These are phyloP conservation scores for Malus hybrid DNA, from an alignment of 331 rosid species.

Conservation along the genomic window DNA sequence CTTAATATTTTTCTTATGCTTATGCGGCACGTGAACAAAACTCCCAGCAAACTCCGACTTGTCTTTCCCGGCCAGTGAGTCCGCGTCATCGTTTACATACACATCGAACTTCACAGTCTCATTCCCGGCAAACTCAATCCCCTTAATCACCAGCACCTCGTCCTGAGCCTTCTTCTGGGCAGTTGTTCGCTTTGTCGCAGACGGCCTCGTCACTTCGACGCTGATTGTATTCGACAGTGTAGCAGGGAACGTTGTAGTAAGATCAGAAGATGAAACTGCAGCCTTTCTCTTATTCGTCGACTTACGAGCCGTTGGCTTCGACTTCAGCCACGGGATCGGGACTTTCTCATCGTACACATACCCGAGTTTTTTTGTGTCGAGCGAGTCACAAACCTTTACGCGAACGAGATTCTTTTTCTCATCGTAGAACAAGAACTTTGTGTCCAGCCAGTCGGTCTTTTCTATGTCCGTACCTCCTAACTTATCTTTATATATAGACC, in stretches of 20 bases:
- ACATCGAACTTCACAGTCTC: constrained; percentile 53
- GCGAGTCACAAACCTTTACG: constrained; percentile 55
- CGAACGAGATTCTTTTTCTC: constrained; percentile 58
- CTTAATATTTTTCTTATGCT: constrained; percentile 12
- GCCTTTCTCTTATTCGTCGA: constrained; percentile 19
- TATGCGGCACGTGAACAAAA: constrained; percentile 59
- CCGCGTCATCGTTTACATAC: constrained; percentile 64
- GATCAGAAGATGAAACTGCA: not conserved
- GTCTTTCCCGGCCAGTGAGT: constrained; percentile 9
- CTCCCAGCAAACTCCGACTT: constrained; percentile 73
- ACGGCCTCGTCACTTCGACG: constrained; percentile 42
- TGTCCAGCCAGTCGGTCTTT: constrained; percentile 47
- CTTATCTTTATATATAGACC: constrained; percentile 54
- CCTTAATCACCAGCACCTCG: constrained; percentile 57
- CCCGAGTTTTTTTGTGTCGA: constrained; percentile 40
- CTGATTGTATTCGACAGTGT: constrained; percentile 29
- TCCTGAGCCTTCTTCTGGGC: constrained; percentile 56
- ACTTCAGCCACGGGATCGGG: constrained; percentile 48
- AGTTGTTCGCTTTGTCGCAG: constrained; percentile 32
- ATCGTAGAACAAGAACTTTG: constrained; percentile 61
- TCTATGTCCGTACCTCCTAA: constrained; percentile 46
- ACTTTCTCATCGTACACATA: constrained; percentile 50
- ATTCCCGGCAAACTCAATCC: constrained; percentile 38
- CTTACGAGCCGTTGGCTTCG: constrained; percentile 46
- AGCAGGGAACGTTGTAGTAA: constrained; percentile 24